Evolutionary conservation across 345 rosid species (phyloP), one percentile per base, ranked within the genome.

Genomic region (Bruguiera parviflora): DNA sequence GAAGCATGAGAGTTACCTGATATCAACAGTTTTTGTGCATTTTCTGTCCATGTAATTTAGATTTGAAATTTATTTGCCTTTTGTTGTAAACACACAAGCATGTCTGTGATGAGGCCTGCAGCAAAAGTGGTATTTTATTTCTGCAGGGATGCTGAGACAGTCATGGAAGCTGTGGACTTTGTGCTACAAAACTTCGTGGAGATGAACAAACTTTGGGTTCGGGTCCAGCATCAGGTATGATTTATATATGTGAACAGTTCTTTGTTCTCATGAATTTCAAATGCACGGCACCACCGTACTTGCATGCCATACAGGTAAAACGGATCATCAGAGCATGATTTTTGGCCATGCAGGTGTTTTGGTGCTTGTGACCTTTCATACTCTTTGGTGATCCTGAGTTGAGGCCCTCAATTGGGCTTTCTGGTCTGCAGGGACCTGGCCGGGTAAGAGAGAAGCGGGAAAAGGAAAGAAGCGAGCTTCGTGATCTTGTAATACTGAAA

Each of bases 351-450:
- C 96, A 86, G 93, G 96, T 84, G 83, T 84, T 88, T 84, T 88
- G 83, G 83, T 91, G 91, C 90, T 86, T 92, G 90, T 95, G 87
- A 86, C 87, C 86, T 86, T 87, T 86, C 88, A 85, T 81, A 78
- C 87, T 87, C 89, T 89, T 91, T 83, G 92, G 86, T 88, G 93
- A 89, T 84, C 89, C 87, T 92, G 89, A 84, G 93, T 85, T 92
- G 96, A 95, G 88, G 94, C 85, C 87, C 90, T 92, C 94, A 90
- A 80, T 89, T 80, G 89, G 96, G 91, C 87, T 90, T 92, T 92
- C 93, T 95, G 89, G 96, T 90, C 91, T 95, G 97, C 98, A 95
- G 99, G 99, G 98, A 82, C 98, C 97, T 83, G 84, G 84, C 83
- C 90, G 99, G 75, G 96, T 82, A 60, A 95, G 87, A 91, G 98